Base-by-base conservation (phyloP, 2,329 filamentous ascomycete genomes). In the Ilyonectria mors-panacis region DNA sequence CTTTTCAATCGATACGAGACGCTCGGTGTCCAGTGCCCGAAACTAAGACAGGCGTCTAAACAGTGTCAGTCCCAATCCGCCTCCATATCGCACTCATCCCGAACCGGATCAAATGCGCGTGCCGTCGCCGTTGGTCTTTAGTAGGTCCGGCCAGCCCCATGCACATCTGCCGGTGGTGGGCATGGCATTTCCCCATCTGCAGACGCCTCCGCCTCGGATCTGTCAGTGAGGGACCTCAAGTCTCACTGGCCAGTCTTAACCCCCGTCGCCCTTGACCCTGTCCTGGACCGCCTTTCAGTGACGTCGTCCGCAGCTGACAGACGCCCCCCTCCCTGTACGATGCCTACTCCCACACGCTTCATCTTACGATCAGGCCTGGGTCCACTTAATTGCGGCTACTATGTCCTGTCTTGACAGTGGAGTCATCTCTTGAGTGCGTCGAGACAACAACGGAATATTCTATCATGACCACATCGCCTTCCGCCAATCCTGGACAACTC, bases 151-250 rank as follows among this genome's bases (percentile, higher is more conserved):
- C 61, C 42, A 37, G 56, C 62, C 39, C 63, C 65, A 66, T 65
- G 62, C 59, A 59, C 66, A 76, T 73, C 69, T 76, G 66, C 73
- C 71, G 73, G 65, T 57, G 69, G 54, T 61, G 67, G 69, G 73
- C 73, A 75, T 73, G 67, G 66, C 56, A 66, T 65, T 73, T 72
- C 72, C 61, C 66, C 70, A 73, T 71, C 68, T 75, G 71, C 65
- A 71, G 58, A 67, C 65, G 60, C 65, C 67, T 59, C 66, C 63
- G 65, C 70, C 67, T 72, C 57, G 70, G 70, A 75, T 75, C 72
- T 73, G 42, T 68, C 56, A 66, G 58, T 50, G 42, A 56, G 60
- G 35, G 51, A 23, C 51, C 23, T 67, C 68, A 68, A 64, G 54
- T 44, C 60, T 56, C 56, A 51, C 65, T 58, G 23, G 51, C 59